Base-by-base conservation (phyloP, 768 basidiomycete species). In the Trametes cingulata region DNA sequence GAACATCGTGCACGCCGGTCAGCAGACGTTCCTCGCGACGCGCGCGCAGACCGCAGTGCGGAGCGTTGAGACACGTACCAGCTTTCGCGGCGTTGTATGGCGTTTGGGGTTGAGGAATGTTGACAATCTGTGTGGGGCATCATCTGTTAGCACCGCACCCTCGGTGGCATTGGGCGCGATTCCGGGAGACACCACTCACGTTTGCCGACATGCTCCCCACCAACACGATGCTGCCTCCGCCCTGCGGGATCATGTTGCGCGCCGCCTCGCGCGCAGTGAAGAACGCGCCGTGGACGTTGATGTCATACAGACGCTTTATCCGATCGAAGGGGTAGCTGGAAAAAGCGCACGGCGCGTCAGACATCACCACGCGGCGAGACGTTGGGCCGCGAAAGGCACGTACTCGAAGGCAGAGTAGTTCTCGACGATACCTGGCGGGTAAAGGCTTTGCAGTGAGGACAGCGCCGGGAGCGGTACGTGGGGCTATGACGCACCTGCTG, bases 61-160 rank as follows among this genome's bases (percentile, higher is more conserved):
- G 58, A 10, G 39, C 45, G 25, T 41, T 40, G 49, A 61, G 45
- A 60, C 37, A 67, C 80, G 67, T 67, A 87, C 88, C 92, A 36
- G 93, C 93, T 78, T 95, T 98, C 19, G 94, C 95, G 9, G 92
- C 91, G 74, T 98, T 98, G 74, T 98, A 98, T 0, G 95, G 94
- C 4, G 92, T 91, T 80, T 98, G 96, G 41, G 83, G 84, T 84
- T 93, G 95, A 42, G 95, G 95, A 55, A 91, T 82, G 72, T 95
- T 95, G 71, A 95, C 81, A 62, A 95, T 85, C 90, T 94, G 68
- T 61, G 17, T 53, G 52, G 46, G 63, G 41, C 19, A 25, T 51
- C 33, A 56, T 51, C 61, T 51, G 61, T 61, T 58, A 68, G 47
- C 45, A 62, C 71, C 53, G 52, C 48, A 36, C 46, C 27, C 13